Percentiles rank a stretch among this genome's conserved stretches.
Evolutionary conservation across 139 green algal genomes (phyloP).

Genomic region (Chlorella sp.): DNA sequence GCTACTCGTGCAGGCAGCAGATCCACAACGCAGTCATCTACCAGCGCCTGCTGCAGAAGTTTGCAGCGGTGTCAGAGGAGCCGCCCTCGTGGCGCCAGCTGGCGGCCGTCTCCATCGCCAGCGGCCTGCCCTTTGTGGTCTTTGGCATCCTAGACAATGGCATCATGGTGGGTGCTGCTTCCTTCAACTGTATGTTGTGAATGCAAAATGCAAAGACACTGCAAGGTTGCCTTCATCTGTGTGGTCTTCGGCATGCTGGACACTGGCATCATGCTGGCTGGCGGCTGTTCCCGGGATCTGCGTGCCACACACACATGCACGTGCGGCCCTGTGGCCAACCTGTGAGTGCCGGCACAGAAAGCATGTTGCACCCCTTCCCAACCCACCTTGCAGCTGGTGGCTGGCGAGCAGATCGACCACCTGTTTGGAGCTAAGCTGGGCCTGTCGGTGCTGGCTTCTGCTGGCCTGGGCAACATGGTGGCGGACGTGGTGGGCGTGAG

Average conservation of each 20-base stretch:
- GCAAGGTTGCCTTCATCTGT: no score
- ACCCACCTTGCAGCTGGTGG: constrained; percentile 62
- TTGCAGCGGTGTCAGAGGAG: not conserved
- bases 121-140: constrained; percentile 68
- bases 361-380: not conserved
- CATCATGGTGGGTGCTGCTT: constrained; percentile 58
- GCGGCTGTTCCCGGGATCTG: no score
- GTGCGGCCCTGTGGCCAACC: no score
- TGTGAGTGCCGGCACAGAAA: no score
- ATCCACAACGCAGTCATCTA: constrained; percentile 44
- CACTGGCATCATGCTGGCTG: no score
- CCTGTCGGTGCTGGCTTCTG: constrained; percentile 63
- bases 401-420: constrained; percentile 77
- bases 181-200: no score
- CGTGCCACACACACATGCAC: no score
- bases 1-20: constrained; percentile 13
- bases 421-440: constrained; percentile 54
- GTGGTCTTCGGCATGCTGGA: no score
- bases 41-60: constrained; percentile 19
- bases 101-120: constrained; percentile 41
- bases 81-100: constrained; percentile 39
- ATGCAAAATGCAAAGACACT: no score
- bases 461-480: constrained; percentile 65
- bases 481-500: constrained; percentile 68
- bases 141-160: constrained; percentile 70